Conservation (phyloP, 2,329 filamentous ascomycete genomes). For the Lachnum nothofagi region DNA sequence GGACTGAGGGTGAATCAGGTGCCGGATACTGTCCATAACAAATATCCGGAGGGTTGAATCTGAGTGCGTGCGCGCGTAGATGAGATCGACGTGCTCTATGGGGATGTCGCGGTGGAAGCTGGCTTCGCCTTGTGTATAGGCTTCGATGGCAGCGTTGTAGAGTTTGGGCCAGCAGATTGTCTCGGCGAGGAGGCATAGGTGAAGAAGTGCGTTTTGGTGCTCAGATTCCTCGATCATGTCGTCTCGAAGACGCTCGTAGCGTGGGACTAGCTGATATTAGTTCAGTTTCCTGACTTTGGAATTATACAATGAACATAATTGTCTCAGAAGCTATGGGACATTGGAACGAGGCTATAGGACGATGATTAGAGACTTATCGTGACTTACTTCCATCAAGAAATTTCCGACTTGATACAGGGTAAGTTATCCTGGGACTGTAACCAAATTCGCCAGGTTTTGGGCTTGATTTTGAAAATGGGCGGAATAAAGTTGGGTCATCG, state of each 20-base stretch:
- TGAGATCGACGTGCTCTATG: conserved; percentile 8
- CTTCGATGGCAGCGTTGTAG: conserved; percentile 13
- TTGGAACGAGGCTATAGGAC: too few relatives aligned
- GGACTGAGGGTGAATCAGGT: not conserved
- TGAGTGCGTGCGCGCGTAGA: conserved; percentile 12
- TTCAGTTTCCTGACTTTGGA: too few relatives aligned
- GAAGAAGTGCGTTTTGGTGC: conserved; percentile 12
- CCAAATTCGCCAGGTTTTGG: conserved; percentile 2
- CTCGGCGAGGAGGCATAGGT: conserved; percentile 17
- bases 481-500: not conserved
- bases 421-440: not conserved
- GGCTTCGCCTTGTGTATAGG: conserved; percentile 13
- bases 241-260: not conserved
- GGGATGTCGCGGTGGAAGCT: conserved; percentile 7
- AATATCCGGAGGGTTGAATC: conserved; percentile 10
- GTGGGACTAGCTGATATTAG: not conserved
- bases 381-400: conserved; percentile 1
- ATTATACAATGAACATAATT: not conserved
- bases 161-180: conserved; percentile 14
- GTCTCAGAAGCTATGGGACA: not conserved
- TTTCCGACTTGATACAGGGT: not conserved
- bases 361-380: not conserved
- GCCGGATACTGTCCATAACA: conserved; percentile 10
- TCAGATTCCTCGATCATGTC: not conserved
- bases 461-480: not conserved